Evolutionary conservation across 2,329 filamentous ascomycete genomes (phyloP).

Genomic region (Aureobasidium sp.): DNA sequence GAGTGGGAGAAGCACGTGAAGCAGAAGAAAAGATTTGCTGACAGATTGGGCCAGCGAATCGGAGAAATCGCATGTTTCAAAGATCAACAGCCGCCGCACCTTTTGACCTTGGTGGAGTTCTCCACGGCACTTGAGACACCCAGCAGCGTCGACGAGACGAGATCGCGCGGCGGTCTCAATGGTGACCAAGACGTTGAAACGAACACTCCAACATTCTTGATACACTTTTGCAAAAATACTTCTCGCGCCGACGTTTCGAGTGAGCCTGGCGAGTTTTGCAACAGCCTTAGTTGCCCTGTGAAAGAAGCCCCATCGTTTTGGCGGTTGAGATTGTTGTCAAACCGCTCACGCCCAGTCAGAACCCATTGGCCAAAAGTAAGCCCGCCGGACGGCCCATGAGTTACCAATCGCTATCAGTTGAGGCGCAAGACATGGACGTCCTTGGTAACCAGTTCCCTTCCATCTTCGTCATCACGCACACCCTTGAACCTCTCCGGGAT

Average conservation of each 20-base stretch:
- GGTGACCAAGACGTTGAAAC: conserved; percentile 2
- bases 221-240: conserved; percentile 1
- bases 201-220: neutral
- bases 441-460: neutral
- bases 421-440: neutral
- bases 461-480: neutral
- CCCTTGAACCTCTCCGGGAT: neutral
- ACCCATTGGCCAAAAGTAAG: neutral
- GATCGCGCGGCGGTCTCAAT: neutral
- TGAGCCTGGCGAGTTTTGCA: neutral
- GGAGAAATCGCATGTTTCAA: conserved; percentile 9
- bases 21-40: neutral
- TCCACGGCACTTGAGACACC: neutral
- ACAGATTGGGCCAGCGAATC: conserved; percentile 11
- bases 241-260: conserved; percentile 5
- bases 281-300: conserved; percentile 3
- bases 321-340: conserved; percentile 6
- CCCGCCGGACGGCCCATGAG: neutral
- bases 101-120: neutral
- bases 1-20: neutral
- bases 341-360: neutral
- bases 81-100: conserved; percentile 6
- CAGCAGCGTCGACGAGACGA: neutral
- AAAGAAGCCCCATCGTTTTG: neutral
- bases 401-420: conserved; percentile 8